Conservation (phyloP, 2,329 filamentous ascomycete genomes). For the Cladophialophora yegresii region DNA sequence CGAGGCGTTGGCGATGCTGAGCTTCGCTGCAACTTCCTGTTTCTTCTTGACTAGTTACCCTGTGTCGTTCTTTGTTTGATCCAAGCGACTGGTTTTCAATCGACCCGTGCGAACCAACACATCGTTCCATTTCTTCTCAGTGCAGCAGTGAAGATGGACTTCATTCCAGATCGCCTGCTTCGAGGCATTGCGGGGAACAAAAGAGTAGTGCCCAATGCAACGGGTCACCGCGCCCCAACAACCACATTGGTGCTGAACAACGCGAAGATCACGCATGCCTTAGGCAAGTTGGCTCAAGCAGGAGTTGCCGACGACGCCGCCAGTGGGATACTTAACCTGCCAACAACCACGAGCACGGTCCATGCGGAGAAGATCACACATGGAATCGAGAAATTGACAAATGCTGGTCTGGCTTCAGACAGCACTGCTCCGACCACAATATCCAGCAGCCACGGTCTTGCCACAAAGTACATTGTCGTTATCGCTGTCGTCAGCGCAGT, state of each 20-base stretch:
- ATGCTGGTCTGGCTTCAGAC: conserved; percentile 23
- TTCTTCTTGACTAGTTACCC: conserved; percentile 11
- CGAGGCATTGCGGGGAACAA: conserved; percentile 12
- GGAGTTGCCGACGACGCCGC: conserved; percentile 24
- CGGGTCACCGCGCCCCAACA: conserved; percentile 8
- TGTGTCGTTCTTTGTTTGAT: conserved; percentile 17
- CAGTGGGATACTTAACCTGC: conserved; percentile 9
- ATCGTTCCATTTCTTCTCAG: background rate
- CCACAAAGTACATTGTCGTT: conserved; percentile 27
- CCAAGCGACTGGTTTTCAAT: background rate
- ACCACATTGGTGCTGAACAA: conserved; percentile 9
- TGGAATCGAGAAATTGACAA: conserved; percentile 18
- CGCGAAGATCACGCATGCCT: conserved; percentile 24
- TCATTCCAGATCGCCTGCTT: conserved; percentile 18
- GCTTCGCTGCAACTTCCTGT: conserved; percentile 11
- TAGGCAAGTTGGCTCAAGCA: conserved; percentile 26
- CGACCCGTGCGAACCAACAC: background rate
- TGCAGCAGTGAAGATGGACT: conserved; percentile 17
- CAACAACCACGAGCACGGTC: conserved; percentile 16
- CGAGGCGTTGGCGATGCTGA: conserved; percentile 11
- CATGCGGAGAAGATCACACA: conserved; percentile 27
- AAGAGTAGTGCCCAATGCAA: conserved; percentile 13
- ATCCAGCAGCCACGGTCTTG: conserved; percentile 18
- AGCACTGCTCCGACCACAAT: background rate
- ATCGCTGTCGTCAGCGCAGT: conserved; percentile 25